phyloP scores from a whole-genome alignment of 129 eudicot species.

The Chrysanthemum lavandulifolium region DNA sequence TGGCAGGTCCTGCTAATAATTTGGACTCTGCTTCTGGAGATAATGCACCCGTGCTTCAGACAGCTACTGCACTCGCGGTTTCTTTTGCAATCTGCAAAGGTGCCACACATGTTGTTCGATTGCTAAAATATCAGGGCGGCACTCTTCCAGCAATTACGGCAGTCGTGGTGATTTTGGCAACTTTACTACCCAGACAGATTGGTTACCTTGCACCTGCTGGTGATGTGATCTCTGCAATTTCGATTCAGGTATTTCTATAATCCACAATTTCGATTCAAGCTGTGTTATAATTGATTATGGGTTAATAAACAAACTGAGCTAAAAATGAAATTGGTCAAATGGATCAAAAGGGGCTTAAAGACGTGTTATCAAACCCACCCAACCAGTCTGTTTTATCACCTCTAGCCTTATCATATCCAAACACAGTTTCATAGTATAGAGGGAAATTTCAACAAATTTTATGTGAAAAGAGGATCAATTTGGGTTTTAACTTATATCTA shows the following conservation, averaged over 20 bases:
- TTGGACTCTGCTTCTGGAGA: constrained; percentile 35
- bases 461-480: background rate
- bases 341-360: constrained; percentile 1
- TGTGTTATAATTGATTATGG: too few species aligned
- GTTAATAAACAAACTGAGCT: too few species aligned
- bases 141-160: constrained; percentile 72
- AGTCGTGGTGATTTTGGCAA: constrained; percentile 65
- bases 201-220: constrained; percentile 75
- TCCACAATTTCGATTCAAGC: background rate
- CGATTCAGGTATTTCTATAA: constrained; percentile 64
- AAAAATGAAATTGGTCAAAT: background rate
- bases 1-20: constrained; percentile 42
- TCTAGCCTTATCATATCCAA: background rate
- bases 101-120: constrained; percentile 38
- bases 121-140: constrained; percentile 53
- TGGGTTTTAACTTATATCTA: background rate
- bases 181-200: constrained; percentile 59
- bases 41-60: constrained; percentile 51
- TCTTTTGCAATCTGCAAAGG: constrained; percentile 75
- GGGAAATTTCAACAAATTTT: background rate
- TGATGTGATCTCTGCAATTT: constrained; percentile 63
- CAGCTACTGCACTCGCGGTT: constrained; percentile 64
- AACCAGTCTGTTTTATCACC: background rate
- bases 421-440: background rate
- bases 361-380: too few species aligned